Conservation (phyloP, 108 stramenopile species). For the Aurantiochytrium sp. region DNA sequence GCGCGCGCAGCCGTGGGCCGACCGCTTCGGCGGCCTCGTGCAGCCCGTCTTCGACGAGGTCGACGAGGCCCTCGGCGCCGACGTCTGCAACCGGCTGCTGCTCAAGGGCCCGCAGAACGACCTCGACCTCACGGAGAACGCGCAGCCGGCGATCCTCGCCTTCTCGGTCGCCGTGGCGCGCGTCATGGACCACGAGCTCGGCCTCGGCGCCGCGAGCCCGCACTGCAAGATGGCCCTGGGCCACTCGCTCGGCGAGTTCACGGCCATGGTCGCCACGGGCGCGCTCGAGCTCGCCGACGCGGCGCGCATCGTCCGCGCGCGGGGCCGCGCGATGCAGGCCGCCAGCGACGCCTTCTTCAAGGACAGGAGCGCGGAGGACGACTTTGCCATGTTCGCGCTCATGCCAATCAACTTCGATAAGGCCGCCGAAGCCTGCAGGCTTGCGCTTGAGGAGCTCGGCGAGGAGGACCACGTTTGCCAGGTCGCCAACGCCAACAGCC, state of each 20-base stretch:
- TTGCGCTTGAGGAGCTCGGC: not conserved
- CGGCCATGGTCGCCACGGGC: not conserved
- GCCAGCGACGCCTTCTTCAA: not conserved
- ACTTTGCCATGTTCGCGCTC: not conserved
- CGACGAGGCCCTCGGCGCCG: not conserved
- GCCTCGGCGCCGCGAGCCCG: not conserved
- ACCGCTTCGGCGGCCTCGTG: not conserved
- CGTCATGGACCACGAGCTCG: not conserved
- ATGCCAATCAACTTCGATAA: not conserved
- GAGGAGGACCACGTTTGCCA: not conserved
- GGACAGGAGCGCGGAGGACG: not conserved
- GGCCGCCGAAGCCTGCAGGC: not conserved
- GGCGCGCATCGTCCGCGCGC: not conserved
- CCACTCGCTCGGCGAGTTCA: constrained; percentile 24
- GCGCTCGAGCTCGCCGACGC: not conserved
- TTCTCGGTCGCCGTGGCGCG: not conserved
- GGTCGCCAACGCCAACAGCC: constrained; percentile 11
- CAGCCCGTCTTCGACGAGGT: not conserved
- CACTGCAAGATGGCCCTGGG: constrained; percentile 22
- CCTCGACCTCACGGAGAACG: not conserved
- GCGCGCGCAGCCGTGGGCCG: not conserved
- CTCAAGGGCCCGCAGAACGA: not conserved
- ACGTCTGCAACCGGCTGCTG: not conserved
- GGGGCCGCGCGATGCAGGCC: constrained; percentile 18
- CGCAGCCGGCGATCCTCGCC: not conserved